Percentiles rank a stretch among this genome's conserved stretches.
Evolutionary conservation across 192 early-diverging fungal genomes (phyloP).

Genomic region (Coemansia sp.): DNA sequence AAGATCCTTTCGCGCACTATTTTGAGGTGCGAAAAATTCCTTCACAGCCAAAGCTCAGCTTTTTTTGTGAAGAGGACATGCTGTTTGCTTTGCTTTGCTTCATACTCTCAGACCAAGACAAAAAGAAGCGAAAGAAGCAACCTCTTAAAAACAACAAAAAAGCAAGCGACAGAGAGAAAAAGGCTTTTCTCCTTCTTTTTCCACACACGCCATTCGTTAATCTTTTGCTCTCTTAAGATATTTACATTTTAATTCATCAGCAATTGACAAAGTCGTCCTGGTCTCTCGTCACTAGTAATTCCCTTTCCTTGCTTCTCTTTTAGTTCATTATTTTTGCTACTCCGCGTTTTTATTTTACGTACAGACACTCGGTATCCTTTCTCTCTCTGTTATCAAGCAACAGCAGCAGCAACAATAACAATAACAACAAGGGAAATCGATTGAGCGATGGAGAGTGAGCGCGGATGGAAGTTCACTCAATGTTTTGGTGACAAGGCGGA

Average conservation of each 20-base stretch:
- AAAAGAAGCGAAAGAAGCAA: too few species aligned
- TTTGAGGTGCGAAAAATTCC: too few species aligned
- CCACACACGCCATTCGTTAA: neutral
- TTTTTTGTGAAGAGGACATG: neutral
- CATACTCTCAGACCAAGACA: too few species aligned
- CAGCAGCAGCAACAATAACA: neutral
- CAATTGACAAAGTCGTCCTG: neutral
- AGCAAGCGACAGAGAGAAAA: neutral
- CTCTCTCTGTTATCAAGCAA: too few species aligned
- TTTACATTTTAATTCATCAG: neutral
- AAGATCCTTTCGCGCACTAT: too few species aligned
- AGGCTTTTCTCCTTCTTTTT: neutral
- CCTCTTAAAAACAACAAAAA: too few species aligned
- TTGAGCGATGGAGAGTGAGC: slow-evolving; percentile 52
- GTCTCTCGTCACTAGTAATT: neutral
- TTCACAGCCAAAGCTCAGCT: neutral
- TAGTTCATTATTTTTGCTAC: slow-evolving; percentile 12
- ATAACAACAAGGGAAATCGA: neutral
- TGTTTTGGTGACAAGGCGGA: slow-evolving; percentile 99
- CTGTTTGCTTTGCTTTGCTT: neutral
- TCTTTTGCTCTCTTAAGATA: slow-evolving; percentile 3
- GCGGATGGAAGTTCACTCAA: slow-evolving; percentile 92
- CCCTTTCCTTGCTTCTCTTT: slow-evolving; percentile 12
- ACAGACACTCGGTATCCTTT: neutral
- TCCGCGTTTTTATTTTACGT: slow-evolving; percentile 15